Evolutionary conservation across 495 filamentous ascomycete species (phyloP).

Genomic region (Xylaria venustula): DNA sequence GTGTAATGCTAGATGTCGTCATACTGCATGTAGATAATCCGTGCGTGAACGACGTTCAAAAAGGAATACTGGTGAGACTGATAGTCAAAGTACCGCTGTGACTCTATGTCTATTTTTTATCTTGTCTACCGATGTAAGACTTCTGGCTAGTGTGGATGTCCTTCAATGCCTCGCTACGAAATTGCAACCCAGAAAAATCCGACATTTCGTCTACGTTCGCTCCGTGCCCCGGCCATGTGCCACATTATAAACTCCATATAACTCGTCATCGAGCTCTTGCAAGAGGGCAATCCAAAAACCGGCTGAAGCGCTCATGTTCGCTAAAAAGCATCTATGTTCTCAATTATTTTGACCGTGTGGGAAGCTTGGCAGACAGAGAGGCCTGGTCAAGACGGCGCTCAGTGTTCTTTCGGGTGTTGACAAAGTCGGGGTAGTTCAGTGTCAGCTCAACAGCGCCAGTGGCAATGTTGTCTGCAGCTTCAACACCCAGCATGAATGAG

Average conservation of each 20-base stretch:
- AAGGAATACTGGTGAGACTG: too few species aligned
- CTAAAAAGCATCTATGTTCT: conserved; percentile 3
- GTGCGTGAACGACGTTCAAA: neutral
- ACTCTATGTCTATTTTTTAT: conserved; percentile 19
- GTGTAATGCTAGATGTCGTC: neutral
- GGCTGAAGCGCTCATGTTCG: conserved; percentile 1
- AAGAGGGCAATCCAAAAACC: neutral
- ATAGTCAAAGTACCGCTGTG: neutral
- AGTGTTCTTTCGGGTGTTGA: conserved; percentile 84
- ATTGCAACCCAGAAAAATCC: conserved; percentile 9
- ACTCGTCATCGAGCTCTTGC: neutral
- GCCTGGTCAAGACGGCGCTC: conserved; percentile 86
- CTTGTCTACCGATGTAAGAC: conserved; percentile 13
- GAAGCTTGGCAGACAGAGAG: conserved; percentile 27
- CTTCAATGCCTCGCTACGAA: conserved; percentile 8
- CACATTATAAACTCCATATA: conserved; percentile 9
- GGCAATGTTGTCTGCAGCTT: conserved; percentile 94
- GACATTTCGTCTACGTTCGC: conserved; percentile 5
- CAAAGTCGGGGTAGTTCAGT: conserved; percentile 98
- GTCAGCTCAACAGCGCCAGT: conserved; percentile 94
- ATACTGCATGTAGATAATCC: neutral
- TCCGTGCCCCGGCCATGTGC: neutral
- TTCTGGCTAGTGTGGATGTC: neutral
- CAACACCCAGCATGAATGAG: conserved; percentile 97
- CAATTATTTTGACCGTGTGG: conserved; percentile 30